Evolutionary conservation across 75 land plant genomes (phyloP).

Genomic region (Selaginella moellendorffii): DNA sequence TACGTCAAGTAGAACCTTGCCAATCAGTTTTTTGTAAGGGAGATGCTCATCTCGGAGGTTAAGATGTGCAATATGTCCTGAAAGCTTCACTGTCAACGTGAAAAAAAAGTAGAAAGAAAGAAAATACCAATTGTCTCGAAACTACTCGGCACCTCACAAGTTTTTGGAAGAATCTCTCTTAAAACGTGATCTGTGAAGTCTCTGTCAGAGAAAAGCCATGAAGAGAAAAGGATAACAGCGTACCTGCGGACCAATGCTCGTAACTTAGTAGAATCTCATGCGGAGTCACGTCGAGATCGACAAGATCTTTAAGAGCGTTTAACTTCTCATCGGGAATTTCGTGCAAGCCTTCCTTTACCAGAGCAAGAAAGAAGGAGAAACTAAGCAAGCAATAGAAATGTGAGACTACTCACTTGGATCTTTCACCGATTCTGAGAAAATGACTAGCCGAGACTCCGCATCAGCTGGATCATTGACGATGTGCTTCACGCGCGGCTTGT

Average conservation of each 20-base stretch:
- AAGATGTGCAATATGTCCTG: slow-evolving; percentile 96
- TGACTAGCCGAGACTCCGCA: slow-evolving; percentile 35
- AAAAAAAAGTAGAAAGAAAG: no score
- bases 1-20: slow-evolving; percentile 88
- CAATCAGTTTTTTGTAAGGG: slow-evolving; percentile 64
- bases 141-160: slow-evolving; percentile 72
- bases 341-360: no score
- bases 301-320: slow-evolving; percentile 32
- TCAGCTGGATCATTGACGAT: slow-evolving; percentile 52
- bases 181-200: slow-evolving; percentile 52
- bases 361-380: no score
- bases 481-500: slow-evolving; percentile 68
- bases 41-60: slow-evolving; percentile 64
- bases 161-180: slow-evolving; percentile 73
- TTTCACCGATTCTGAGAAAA: slow-evolving; percentile 53
- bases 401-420: no score
- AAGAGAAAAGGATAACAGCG: background rate
- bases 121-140: slow-evolving; percentile 93
- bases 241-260: slow-evolving; percentile 84
- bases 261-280: slow-evolving; percentile 64
- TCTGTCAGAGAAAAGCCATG: background rate
- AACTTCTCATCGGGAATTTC: slow-evolving; percentile 55
- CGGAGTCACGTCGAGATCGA: slow-evolving; percentile 49
- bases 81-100: no score
- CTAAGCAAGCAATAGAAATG: no score